Conservation (phyloP, 306 rosid genomes). For the Inga leiocalycina region DNA sequence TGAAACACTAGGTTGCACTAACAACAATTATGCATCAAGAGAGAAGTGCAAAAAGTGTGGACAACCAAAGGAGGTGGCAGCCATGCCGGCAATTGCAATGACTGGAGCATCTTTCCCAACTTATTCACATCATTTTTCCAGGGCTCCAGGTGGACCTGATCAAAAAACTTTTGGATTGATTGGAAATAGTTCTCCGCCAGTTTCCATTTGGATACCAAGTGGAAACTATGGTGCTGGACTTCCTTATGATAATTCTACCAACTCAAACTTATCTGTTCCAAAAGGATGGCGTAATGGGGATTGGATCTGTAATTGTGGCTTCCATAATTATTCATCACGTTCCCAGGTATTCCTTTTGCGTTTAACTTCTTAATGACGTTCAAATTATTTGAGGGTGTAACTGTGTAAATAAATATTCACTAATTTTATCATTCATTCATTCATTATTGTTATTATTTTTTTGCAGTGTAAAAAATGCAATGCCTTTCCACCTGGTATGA, state of each 20-base stretch:
- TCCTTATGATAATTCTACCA: constrained; percentile 53
- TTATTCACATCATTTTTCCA: constrained; percentile 67
- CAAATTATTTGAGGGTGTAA: constrained; percentile 1
- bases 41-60: constrained; percentile 99
- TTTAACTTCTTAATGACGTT: constrained; percentile 24
- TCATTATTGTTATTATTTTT: constrained; percentile 17
- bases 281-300: constrained; percentile 96
- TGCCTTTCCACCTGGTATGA: constrained; percentile 82
- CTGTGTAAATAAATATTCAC: neutral
- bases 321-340: constrained; percentile 83
- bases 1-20: constrained; percentile 99
- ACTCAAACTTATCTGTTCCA: constrained; percentile 49
- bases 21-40: constrained; percentile 99
- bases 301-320: constrained; percentile 93
- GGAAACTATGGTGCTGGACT: constrained; percentile 56
- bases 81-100: constrained; percentile 89
- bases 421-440: constrained; percentile 39
- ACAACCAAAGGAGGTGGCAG: constrained; percentile 90
- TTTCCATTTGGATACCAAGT: constrained; percentile 60
- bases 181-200: constrained; percentile 57
- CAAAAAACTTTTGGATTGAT: constrained; percentile 63
- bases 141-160: constrained; percentile 72
- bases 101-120: constrained; percentile 78
- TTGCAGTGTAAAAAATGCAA: constrained; percentile 95
- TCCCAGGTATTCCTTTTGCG: constrained; percentile 54